phyloP scores from a whole-genome alignment of 2,329 filamentous ascomycete species.

The Ustilaginoidea virens region DNA sequence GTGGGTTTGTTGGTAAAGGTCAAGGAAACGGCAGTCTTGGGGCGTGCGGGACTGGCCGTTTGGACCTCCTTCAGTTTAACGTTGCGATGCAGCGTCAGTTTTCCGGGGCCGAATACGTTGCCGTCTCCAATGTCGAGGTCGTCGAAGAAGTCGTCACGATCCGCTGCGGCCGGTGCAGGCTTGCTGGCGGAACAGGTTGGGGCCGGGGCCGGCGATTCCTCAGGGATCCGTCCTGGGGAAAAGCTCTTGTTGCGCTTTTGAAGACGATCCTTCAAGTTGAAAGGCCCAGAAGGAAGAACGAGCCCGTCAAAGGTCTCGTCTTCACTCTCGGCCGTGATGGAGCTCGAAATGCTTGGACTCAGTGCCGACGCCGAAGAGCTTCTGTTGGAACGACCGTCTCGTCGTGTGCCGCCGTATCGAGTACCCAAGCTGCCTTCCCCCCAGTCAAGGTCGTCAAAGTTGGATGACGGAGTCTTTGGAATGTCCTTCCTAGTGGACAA shows the following conservation, averaged over 20 bases:
- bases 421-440: conserved; percentile 87
- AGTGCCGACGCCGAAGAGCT: conserved; percentile 80
- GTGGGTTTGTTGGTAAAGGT: conserved; percentile 78
- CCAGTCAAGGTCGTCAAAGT: conserved; percentile 75
- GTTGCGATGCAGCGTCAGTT: conserved; percentile 78
- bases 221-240: conserved; percentile 33
- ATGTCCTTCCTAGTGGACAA: conserved; percentile 47
- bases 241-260: conserved; percentile 51
- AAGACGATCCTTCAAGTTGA: conserved; percentile 70
- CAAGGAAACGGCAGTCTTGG: conserved; percentile 64
- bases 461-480: conserved; percentile 44
- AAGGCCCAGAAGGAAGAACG: conserved; percentile 64
- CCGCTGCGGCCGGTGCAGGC: conserved; percentile 21
- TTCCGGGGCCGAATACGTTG: conserved; percentile 65
- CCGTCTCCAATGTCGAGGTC: conserved; percentile 78
- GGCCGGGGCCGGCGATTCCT: conserved; percentile 14
- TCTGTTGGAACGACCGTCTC: conserved; percentile 63
- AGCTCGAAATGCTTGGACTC: conserved; percentile 86
- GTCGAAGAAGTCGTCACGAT: conserved; percentile 66
- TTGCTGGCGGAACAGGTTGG: conserved; percentile 15
- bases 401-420: conserved; percentile 71
- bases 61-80: conserved; percentile 68
- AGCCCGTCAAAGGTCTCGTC: conserved; percentile 88
- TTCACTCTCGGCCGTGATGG: conserved; percentile 81
- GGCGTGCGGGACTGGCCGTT: conserved; percentile 53